phyloP scores from a whole-genome alignment of 2,329 filamentous ascomycete genomes.

The Aspergillus bombycis region DNA sequence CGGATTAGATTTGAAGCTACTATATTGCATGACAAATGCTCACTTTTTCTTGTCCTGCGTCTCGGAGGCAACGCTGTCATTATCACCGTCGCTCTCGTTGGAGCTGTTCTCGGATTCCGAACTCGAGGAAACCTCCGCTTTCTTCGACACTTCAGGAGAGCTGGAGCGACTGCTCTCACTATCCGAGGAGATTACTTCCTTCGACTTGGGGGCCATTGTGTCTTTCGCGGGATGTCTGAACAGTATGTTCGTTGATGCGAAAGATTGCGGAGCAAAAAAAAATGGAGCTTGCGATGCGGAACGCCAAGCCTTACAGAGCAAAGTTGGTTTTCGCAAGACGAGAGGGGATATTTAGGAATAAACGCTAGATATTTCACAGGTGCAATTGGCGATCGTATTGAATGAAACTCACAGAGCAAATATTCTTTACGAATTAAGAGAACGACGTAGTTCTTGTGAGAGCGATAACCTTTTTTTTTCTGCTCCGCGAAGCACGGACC shows the following conservation, averaged over 20 bases:
- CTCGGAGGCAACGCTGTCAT: conserved; percentile 15
- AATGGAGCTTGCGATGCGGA: conserved; percentile 17
- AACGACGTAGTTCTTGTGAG: conserved; percentile 11
- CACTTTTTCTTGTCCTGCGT: conserved; percentile 14
- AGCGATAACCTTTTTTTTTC: conserved; percentile 42
- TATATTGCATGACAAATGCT: not conserved
- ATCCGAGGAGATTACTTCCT: conserved; percentile 22
- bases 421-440: conserved; percentile 11
- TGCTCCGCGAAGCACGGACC: conserved; percentile 46
- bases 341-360: not conserved
- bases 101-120: conserved; percentile 16
- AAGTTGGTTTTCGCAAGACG: not conserved
- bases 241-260: conserved; percentile 1
- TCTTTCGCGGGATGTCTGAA: not conserved
- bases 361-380: not conserved
- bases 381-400: not conserved
- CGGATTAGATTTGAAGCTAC: not conserved
- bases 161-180: conserved; percentile 15
- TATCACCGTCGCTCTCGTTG: conserved; percentile 19
- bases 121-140: conserved; percentile 8
- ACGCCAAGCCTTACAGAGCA: conserved; percentile 4
- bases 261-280: not conserved
- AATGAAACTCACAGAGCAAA: not conserved
- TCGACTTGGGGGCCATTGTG: conserved; percentile 30
- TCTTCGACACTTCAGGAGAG: conserved; percentile 15